A percentile compares a stretch with the other conserved stretches of the same genome.
phyloP scores from a whole-genome alignment of 1,284 basidiomycete genomes.

The Chalciporus sp. region DNA sequence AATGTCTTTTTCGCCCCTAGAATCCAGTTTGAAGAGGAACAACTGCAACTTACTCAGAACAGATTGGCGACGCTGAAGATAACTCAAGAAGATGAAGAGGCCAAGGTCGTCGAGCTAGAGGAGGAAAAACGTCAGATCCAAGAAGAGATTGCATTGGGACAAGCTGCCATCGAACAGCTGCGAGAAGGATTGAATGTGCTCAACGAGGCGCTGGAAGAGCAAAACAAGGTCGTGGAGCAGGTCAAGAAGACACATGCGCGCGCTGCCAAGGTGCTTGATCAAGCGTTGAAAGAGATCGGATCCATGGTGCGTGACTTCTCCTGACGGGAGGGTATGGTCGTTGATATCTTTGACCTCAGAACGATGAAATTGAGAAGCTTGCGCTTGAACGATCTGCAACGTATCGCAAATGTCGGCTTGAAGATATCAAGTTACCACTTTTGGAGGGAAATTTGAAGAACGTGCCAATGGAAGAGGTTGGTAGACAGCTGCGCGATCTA shows the following conservation, averaged over 20 bases:
- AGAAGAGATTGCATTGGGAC: slow-evolving; percentile 65
- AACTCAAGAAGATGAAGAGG: slow-evolving; percentile 57
- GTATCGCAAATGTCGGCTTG: slow-evolving; percentile 91
- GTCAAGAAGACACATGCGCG: slow-evolving; percentile 74
- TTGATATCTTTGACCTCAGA: slow-evolving; percentile 47
- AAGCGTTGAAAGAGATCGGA: slow-evolving; percentile 88
- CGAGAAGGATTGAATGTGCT: slow-evolving; percentile 62
- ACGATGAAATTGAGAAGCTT: slow-evolving; percentile 91
- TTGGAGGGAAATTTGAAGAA: slow-evolving; percentile 76
- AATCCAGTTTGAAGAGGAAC: slow-evolving; percentile 78
- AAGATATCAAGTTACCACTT: slow-evolving; percentile 89
- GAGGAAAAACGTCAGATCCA: slow-evolving; percentile 61
- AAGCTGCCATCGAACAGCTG: slow-evolving; percentile 60
- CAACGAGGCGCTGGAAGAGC: slow-evolving; percentile 69
- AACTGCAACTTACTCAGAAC: slow-evolving; percentile 63
- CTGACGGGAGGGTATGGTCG: background rate
- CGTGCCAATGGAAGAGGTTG: slow-evolving; percentile 93
- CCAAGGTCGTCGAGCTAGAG: slow-evolving; percentile 58
- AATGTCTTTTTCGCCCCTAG: slow-evolving; percentile 40
- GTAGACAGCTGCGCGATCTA: slow-evolving; percentile 13
- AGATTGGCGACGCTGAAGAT: slow-evolving; percentile 62
- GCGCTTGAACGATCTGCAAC: slow-evolving; percentile 85
- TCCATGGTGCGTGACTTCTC: slow-evolving; percentile 52
- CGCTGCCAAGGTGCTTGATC: slow-evolving; percentile 79
- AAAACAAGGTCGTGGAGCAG: slow-evolving; percentile 72